These are phyloP conservation scores for Hymenotorrendiella dingleyae DNA, from an alignment of 2,329 filamentous ascomycete species.

Conservation along the genomic window DNA sequence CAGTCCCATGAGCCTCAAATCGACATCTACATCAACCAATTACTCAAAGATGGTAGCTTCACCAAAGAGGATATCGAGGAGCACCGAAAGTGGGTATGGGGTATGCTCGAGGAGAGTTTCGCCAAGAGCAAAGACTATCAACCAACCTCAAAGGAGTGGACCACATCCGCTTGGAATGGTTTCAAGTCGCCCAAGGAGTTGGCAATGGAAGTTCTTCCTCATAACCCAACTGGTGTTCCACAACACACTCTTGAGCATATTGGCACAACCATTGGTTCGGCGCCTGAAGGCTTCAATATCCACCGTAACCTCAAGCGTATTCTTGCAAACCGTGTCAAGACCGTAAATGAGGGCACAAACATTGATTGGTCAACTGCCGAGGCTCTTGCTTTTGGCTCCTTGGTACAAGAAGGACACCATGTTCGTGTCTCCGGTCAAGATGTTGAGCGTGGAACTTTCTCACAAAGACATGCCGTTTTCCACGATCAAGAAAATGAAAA, in stretches of 20 bases:
- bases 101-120: conserved; percentile 97
- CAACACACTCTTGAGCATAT: conserved; percentile 71
- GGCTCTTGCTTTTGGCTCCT: conserved; percentile 86
- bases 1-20: conserved; percentile 77
- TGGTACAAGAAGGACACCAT: conserved; percentile 91
- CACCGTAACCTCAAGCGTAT: conserved; percentile 98
- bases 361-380: conserved; percentile 98
- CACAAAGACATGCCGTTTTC: conserved; percentile 92
- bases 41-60: conserved; percentile 88
- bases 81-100: conserved; percentile 99
- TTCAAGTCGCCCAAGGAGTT: conserved; percentile 99
- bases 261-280: conserved; percentile 68
- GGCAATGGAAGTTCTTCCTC: conserved; percentile 86
- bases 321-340: conserved; percentile 81
- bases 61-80: conserved; percentile 97
- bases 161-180: conserved; percentile 97
- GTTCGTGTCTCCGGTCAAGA: conserved; percentile 97
- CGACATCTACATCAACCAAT: conserved; percentile 85
- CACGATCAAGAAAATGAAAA: conserved; percentile 94
- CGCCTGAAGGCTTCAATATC: conserved; percentile 78
- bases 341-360: conserved; percentile 82
- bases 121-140: conserved; percentile 96
- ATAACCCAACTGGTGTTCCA: conserved; percentile 80
- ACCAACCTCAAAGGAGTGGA: conserved; percentile 94
- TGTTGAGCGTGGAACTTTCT: conserved; percentile 99